Base-by-base conservation (phyloP, 2,329 filamentous ascomycete species). In the Metarhizium album region DNA sequence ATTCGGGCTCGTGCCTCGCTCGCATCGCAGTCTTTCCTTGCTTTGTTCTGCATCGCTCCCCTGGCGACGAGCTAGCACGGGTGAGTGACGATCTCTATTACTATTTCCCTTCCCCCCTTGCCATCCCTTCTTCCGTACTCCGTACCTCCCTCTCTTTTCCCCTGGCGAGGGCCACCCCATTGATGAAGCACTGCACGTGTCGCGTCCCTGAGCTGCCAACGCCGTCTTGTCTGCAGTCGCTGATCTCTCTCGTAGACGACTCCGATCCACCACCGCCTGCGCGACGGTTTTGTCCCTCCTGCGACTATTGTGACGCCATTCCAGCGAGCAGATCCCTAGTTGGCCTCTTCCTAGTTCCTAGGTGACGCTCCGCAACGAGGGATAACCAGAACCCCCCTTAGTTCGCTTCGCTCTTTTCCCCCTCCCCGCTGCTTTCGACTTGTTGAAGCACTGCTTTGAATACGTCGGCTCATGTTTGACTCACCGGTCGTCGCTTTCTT, bases 181-280 rank as follows among this genome's bases (percentile, higher is more conserved):
- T 14, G 22, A 24, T 4, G 13, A n/a, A 45, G 20, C 16, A 9
- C 20, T 45, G 37, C 37, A 40, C 13, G 9, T 43, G 20, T 43
- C 22, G 40, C 40, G 14, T 13, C 13, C 20, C 11, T 22, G 22
- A 18, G 22, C 7, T 43, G 40, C 40, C 16, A 43, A 43, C 40
- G 16, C 40, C 40, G 18, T 45, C 24, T 29, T 20, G 20, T 14
- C 42, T 38, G 42, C 42, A 38, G 42, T 49, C 45, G 49, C 47
- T 52, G 47, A 46, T 54, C 49, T 48, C 47, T 24, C 22, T 38
- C 42, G 47, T 48, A 45, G 50, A 45, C 50, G 40, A 48, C 38
- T 16, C 27, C 22, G 16, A 24, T 48, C 18, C 40, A 42, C 16
- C 40, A 24, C 13, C 40, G 24, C 16, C 47, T 24, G 16, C 47